Evolutionary conservation across 2,329 filamentous ascomycete species (phyloP).

Genomic region (Claviceps lovelessii): DNA sequence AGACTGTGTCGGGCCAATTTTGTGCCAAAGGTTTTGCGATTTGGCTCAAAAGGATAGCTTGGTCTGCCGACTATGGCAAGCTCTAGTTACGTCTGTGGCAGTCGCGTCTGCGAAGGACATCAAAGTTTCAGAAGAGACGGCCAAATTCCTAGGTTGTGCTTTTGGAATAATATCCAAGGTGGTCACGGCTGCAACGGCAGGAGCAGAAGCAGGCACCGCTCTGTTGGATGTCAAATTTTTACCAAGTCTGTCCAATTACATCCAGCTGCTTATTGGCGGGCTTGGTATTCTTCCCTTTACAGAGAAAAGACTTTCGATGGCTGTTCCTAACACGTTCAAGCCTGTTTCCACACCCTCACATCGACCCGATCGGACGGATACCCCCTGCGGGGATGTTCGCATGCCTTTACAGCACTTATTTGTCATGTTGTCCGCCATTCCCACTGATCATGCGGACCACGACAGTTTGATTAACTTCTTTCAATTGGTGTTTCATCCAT

Average conservation of each 20-base stretch:
- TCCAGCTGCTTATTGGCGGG: constrained; percentile 33
- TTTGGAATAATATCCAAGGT: constrained; percentile 54
- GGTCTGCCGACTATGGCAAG: constrained; percentile 41
- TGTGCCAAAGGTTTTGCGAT: constrained; percentile 47
- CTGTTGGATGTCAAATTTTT: constrained; percentile 35
- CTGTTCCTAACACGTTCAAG: constrained; percentile 41
- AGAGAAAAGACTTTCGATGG: constrained; percentile 41
- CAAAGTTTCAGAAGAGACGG: constrained; percentile 71
- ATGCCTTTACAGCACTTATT: constrained; percentile 54
- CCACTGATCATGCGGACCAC: constrained; percentile 33
- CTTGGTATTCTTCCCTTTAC: constrained; percentile 49
- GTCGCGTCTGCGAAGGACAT: constrained; percentile 72
- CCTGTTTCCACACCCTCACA: constrained; percentile 54
- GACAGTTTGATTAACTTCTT: constrained; percentile 32
- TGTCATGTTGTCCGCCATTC: constrained; percentile 39
- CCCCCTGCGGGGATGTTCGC: constrained; percentile 34
- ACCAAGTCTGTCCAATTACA: constrained; percentile 35
- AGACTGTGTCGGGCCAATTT: constrained; percentile 40
- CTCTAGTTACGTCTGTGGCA: constrained; percentile 47
- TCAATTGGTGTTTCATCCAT: constrained; percentile 40
- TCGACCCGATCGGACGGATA: constrained; percentile 37
- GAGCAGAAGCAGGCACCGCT: not conserved
- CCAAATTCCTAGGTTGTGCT: constrained; percentile 60
- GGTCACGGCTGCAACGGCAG: not conserved
- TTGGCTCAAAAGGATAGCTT: constrained; percentile 45